Conservation (phyloP, 768 basidiomycete genomes). For the Mycena filopes region DNA sequence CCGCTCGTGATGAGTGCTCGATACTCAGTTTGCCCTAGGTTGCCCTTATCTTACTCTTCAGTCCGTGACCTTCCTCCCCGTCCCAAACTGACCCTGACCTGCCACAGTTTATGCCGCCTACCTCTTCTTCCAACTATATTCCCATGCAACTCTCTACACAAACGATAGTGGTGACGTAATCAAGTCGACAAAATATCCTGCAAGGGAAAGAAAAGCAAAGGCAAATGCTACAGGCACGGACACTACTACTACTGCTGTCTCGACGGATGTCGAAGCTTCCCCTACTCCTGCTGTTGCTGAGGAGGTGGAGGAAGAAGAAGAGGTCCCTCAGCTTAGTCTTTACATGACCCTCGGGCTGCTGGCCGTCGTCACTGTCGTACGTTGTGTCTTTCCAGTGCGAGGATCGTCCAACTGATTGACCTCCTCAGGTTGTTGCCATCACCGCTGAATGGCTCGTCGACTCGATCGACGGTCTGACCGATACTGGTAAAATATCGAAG, state of each 20-base stretch:
- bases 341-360: slow-evolving; percentile 65
- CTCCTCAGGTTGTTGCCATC: slow-evolving; percentile 62
- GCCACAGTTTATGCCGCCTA: slow-evolving; percentile 78
- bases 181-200: slow-evolving; percentile 48
- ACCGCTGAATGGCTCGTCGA: slow-evolving; percentile 82
- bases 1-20: background rate
- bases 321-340: slow-evolving; percentile 67
- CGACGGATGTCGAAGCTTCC: slow-evolving; percentile 14
- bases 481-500: slow-evolving; percentile 63
- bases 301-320: slow-evolving; percentile 50
- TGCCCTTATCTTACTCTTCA: slow-evolving; percentile 80
- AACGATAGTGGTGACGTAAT: slow-evolving; percentile 53
- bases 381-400: slow-evolving; percentile 45
- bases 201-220: slow-evolving; percentile 40
- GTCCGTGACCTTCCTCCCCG: slow-evolving; percentile 49
- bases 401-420: slow-evolving; percentile 36
- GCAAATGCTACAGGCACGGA: slow-evolving; percentile 22
- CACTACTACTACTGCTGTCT: slow-evolving; percentile 32
- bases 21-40: slow-evolving; percentile 53
- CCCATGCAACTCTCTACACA: slow-evolving; percentile 77
- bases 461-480: slow-evolving; percentile 82
- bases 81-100: slow-evolving; percentile 47
- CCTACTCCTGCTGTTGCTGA: slow-evolving; percentile 15
- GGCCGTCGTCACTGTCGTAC: slow-evolving; percentile 70
- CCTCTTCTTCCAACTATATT: slow-evolving; percentile 82